Percentiles rank a stretch among this genome's conserved stretches.
Evolutionary conservation across 2,329 filamentous ascomycete genomes (phyloP).

Genomic region (Aspergillus bombycis): DNA sequence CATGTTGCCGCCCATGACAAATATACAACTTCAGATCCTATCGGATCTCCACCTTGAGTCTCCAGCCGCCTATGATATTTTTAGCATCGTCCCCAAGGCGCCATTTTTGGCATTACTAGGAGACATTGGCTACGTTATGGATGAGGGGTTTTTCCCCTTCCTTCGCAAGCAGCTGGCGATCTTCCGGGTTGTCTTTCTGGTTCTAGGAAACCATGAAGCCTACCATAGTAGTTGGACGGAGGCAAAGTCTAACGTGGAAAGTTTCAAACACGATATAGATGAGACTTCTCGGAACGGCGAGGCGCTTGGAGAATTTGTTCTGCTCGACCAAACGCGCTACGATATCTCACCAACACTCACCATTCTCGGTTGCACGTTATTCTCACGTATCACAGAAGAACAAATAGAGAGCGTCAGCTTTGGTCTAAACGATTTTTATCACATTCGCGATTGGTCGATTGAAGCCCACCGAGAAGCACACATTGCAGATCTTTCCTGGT

Average conservation of each 20-base stretch:
- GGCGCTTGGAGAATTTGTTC: conserved; percentile 32
- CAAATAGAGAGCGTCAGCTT: conserved; percentile 39
- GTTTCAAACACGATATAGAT: conserved; percentile 20
- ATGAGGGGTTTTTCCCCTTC: conserved; percentile 45
- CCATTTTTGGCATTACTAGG: conserved; percentile 57
- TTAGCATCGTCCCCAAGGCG: conserved; percentile 47
- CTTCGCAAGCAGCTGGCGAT: conserved; percentile 47
- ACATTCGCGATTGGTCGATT: conserved; percentile 35
- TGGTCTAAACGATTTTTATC: conserved; percentile 53
- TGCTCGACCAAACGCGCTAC: conserved; percentile 40
- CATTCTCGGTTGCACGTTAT: conserved; percentile 52
- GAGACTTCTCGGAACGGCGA: not conserved
- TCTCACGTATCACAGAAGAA: conserved; percentile 47
- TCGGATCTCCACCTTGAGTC: conserved; percentile 59
- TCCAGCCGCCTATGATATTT: conserved; percentile 51
- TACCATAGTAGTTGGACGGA: conserved; percentile 32
- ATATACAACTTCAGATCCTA: conserved; percentile 45
- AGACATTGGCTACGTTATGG: conserved; percentile 51
- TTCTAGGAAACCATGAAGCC: conserved; percentile 59
- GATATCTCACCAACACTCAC: conserved; percentile 35
- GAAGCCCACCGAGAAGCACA: conserved; percentile 29
- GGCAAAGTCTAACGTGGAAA: conserved; percentile 17
- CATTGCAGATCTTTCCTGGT: conserved; percentile 32
- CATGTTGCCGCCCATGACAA: not conserved
- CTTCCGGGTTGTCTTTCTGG: conserved; percentile 53